A percentile compares a stretch with the other conserved stretches of the same genome.
Conservation (phyloP, 169 alveolate genomes). For the Cryptosporidium ubiquitum region DNA sequence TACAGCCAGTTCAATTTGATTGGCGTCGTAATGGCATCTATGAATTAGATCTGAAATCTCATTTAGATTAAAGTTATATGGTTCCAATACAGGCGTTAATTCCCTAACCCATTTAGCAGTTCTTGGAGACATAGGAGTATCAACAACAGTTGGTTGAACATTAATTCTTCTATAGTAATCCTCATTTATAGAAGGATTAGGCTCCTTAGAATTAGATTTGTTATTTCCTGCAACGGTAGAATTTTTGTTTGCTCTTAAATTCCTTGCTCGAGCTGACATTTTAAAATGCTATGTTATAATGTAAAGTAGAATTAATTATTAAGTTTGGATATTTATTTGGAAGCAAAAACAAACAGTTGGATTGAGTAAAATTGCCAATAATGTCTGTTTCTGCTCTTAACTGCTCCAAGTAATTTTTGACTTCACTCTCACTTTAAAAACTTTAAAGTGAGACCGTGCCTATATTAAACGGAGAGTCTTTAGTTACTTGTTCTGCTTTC, state of each 20-base stretch:
- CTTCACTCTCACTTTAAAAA: neutral
- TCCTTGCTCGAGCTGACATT: slow-evolving; percentile 60
- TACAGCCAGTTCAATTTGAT: slow-evolving; percentile 72
- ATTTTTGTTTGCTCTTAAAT: slow-evolving; percentile 24
- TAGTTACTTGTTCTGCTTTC: slow-evolving; percentile 13
- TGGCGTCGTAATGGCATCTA: slow-evolving; percentile 62
- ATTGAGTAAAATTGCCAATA: neutral
- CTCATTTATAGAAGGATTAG: slow-evolving; percentile 10
- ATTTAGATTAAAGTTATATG: slow-evolving; percentile 42
- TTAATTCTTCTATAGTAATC: slow-evolving; percentile 48
- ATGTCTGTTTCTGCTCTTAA: neutral
- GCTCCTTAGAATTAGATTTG: slow-evolving; percentile 2
- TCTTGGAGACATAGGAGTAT: slow-evolving; percentile 65
- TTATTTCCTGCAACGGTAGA: neutral
- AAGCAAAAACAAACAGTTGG: slow-evolving; percentile 14
- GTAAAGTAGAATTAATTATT: neutral
- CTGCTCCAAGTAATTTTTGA: slow-evolving; percentile 10
- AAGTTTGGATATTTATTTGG: neutral
- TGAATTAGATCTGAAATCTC: slow-evolving; percentile 68
- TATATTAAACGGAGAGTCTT: slow-evolving; percentile 9
- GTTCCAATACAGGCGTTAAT: slow-evolving; percentile 59
- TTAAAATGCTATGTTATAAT: neutral
- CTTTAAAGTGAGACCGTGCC: slow-evolving; percentile 14
- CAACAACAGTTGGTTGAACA: slow-evolving; percentile 42
- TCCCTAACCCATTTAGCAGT: slow-evolving; percentile 72